phyloP scores from a whole-genome alignment of 2,329 filamentous ascomycete species.

The Aschersonia sp. region DNA sequence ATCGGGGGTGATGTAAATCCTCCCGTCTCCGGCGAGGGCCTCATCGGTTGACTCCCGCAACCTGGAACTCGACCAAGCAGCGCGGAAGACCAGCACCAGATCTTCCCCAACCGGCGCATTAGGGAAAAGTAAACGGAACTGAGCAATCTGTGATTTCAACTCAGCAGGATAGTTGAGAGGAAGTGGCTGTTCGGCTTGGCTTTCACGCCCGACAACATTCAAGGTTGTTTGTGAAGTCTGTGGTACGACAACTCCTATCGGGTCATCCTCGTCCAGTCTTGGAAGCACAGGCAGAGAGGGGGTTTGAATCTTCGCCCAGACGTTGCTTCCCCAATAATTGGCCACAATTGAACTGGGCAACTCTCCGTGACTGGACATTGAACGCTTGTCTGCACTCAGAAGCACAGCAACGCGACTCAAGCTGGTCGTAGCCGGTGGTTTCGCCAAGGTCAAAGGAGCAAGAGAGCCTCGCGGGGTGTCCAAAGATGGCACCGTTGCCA shows the following conservation, averaged over 20 bases:
- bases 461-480: conserved; percentile 46
- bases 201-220: conserved; percentile 12
- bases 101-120: conserved; percentile 64
- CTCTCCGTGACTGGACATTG: conserved; percentile 51
- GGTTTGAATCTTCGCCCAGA: conserved; percentile 41
- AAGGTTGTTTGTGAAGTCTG: conserved; percentile 13
- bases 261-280: conserved; percentile 21
- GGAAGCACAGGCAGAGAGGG: conserved; percentile 16
- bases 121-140: conserved; percentile 86
- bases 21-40: conserved; percentile 45
- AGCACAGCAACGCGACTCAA: conserved; percentile 77
- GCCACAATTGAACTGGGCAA: conserved; percentile 80
- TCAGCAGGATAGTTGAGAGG: conserved; percentile 68
- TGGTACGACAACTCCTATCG: conserved; percentile 24
- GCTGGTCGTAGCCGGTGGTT: conserved; percentile 69
- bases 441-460: conserved; percentile 70
- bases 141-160: conserved; percentile 74
- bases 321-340: conserved; percentile 84
- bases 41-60: conserved; percentile 26
- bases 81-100: conserved; percentile 81
- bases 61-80: conserved; percentile 56
- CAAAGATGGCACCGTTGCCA: conserved; percentile 20
- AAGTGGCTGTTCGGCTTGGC: conserved; percentile 37
- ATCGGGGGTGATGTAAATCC: conserved; percentile 75
- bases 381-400: conserved; percentile 61